Evolutionary conservation across 257 asterid genomes (phyloP), one percentile per base, ranked within the genome.

Genomic region (Osmanthus fragrans): DNA sequence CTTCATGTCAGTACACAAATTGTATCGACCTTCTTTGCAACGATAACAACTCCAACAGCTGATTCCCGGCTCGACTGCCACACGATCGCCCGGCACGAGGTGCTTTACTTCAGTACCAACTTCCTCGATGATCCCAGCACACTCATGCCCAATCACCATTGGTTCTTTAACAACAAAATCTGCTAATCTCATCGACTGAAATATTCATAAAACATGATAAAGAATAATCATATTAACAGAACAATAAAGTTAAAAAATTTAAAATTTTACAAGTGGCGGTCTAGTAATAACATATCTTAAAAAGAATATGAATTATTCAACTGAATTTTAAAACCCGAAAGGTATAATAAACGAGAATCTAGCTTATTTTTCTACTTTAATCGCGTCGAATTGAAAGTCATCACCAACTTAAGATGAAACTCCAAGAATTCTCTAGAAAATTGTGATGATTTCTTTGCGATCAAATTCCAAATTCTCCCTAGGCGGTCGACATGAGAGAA

Each of bases 91-190:
- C 3, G 85, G 83, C 23, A 60, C 78, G 5, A 95, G 87, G 73
- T 85, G 85, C 83, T 86, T 88, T 80, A 95, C 98, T 79, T 83
- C 88, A 33, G 81, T 54, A 64, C 98, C 99, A 39, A 89, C 88
- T 83, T 93, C 96, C 80, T 91, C 97, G 29, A 95, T 74, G 51
- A 95, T 71, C 36, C 99, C 99, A 2, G 99, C 98, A 74, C 97
- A 95, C 76, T 95, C 99, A 39, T 95, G 98, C 51, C 98, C 99
- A 27, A 95, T 88, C 73, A 95, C 99, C 98, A 95, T 95, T 0
- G 99, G 99, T 58, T 93, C 93, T 75, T 87, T 88, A n/a, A 95
- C 98, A 33, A 93, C 84, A 66, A 90, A 93, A 85, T 92, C 87
- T 0, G 93, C 99, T 40, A 89, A 80, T 67, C 80, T 90, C 97